phyloP scores from a whole-genome alignment of 257 asterid species.

The Fraxinus excelsior region DNA sequence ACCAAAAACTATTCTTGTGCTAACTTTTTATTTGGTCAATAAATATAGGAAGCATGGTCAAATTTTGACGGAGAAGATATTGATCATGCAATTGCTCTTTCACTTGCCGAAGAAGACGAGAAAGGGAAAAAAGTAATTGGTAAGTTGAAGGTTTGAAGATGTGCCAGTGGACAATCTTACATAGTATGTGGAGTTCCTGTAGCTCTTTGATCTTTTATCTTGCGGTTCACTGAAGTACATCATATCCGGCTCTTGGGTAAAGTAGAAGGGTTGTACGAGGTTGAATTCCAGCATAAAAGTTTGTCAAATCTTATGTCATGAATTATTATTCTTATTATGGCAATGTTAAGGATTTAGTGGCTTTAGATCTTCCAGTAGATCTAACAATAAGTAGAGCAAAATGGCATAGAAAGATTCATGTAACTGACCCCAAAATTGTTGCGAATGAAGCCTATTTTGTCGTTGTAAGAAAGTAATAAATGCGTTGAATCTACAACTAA shows the following conservation, averaged over 20 bases:
- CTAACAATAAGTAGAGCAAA: not conserved
- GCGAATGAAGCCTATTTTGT: not conserved
- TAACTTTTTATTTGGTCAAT: conserved; percentile 24
- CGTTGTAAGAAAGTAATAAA: not conserved
- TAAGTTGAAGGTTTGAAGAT: conserved; percentile 35
- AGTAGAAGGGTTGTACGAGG: not conserved
- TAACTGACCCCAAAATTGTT: not conserved
- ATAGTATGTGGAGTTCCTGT: conserved; percentile 24
- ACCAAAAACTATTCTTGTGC: conserved; percentile 6
- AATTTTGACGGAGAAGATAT: conserved; percentile 88
- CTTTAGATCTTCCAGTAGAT: not conserved
- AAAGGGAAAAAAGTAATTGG: conserved; percentile 81
- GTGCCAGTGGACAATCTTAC: conserved; percentile 17
- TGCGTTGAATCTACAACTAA: not conserved
- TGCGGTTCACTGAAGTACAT: not conserved
- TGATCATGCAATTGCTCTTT: conserved; percentile 85
- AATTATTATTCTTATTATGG: too few species aligned
- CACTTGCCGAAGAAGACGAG: conserved; percentile 73
- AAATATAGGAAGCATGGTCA: conserved; percentile 63
- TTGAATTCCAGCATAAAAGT: not conserved
- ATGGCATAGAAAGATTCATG: not conserved
- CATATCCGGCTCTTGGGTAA: not conserved
- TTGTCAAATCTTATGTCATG: not conserved
- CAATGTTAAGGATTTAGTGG: not conserved
- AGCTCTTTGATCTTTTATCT: conserved; percentile 19